Evolutionary conservation across 2,329 filamentous ascomycete genomes (phyloP).

Genomic region (Escovopsis sp.): DNA sequence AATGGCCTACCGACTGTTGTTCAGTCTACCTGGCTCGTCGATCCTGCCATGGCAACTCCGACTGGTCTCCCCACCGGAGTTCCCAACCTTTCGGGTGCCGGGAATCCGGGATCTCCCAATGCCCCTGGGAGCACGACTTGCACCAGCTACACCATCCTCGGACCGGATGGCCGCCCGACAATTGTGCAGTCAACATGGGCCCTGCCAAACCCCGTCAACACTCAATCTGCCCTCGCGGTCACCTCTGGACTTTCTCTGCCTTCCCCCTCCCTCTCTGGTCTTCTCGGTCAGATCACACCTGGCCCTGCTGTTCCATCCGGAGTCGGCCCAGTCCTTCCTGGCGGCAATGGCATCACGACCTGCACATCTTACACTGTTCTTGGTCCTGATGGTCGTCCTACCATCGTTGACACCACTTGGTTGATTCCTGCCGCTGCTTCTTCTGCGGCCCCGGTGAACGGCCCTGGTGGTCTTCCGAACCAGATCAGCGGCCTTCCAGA

Average conservation of each 20-base stretch:
- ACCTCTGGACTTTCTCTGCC: neutral
- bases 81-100: constrained; percentile 1
- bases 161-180: constrained; percentile 17
- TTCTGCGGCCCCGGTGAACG: neutral
- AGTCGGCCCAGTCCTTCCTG: neutral
- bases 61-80: neutral
- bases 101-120: constrained; percentile 2
- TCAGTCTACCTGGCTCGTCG: constrained; percentile 17
- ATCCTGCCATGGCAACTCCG: neutral
- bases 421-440: constrained; percentile 11
- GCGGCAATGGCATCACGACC: constrained; percentile 1
- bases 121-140: constrained; percentile 5
- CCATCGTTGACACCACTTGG: constrained; percentile 8
- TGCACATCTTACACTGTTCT: constrained; percentile 3
- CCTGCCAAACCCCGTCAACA: constrained; percentile 8
- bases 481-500: neutral
- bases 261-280: neutral
- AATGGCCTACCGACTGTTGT: constrained; percentile 19
- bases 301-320: neutral
- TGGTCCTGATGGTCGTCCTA: constrained; percentile 5
- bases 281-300: neutral
- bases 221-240: constrained; percentile 1
- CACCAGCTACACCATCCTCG: constrained; percentile 14
- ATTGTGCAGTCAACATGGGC: constrained; percentile 20
- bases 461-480: neutral